phyloP scores from a whole-genome alignment of 768 basidiomycete genomes.

The Albatrellus ellisii region DNA sequence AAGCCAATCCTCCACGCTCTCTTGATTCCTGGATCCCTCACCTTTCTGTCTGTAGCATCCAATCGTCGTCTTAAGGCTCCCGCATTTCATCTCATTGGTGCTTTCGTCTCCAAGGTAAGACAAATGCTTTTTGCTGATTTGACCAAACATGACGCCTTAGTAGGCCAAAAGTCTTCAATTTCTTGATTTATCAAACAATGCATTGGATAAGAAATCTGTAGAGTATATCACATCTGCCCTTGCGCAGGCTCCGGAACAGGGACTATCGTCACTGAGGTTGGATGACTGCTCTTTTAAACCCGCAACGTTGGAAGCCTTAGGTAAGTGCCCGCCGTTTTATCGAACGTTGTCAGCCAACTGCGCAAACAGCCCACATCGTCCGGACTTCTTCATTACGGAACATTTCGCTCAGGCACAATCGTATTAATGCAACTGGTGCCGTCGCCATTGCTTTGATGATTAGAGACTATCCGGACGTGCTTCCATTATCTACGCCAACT shows the following conservation, averaged over 20 bases:
- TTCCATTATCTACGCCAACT: slow-evolving; percentile 21
- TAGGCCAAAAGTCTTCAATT: slow-evolving; percentile 73
- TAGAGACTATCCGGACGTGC: slow-evolving; percentile 83
- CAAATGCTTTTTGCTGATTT: background rate
- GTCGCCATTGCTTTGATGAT: slow-evolving; percentile 95
- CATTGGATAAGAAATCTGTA: slow-evolving; percentile 70
- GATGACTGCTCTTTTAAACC: slow-evolving; percentile 78
- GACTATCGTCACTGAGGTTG: slow-evolving; percentile 67
- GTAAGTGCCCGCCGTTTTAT: slow-evolving; percentile 41
- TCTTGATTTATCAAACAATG: slow-evolving; percentile 81
- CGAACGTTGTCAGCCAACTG: slow-evolving; percentile 2
- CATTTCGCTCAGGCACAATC: slow-evolving; percentile 83
- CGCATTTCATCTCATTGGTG: slow-evolving; percentile 70
- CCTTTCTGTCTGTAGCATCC: slow-evolving; percentile 75
- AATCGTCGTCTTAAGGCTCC: slow-evolving; percentile 68
- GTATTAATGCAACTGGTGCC: slow-evolving; percentile 72
- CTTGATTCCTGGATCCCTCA: slow-evolving; percentile 68
- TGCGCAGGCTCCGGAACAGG: slow-evolving; percentile 33
- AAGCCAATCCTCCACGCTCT: slow-evolving; percentile 88
- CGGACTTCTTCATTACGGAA: slow-evolving; percentile 77
- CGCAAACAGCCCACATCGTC: slow-evolving; percentile 55
- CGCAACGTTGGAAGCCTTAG: slow-evolving; percentile 64
- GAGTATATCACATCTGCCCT: slow-evolving; percentile 73
- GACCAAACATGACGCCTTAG: background rate
- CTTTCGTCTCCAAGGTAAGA: slow-evolving; percentile 64